Percentiles rank a stretch among this genome's conserved stretches.
phyloP scores from a whole-genome alignment of 1,284 basidiomycete genomes.

The Cutaneotrichosporon sp. region DNA sequence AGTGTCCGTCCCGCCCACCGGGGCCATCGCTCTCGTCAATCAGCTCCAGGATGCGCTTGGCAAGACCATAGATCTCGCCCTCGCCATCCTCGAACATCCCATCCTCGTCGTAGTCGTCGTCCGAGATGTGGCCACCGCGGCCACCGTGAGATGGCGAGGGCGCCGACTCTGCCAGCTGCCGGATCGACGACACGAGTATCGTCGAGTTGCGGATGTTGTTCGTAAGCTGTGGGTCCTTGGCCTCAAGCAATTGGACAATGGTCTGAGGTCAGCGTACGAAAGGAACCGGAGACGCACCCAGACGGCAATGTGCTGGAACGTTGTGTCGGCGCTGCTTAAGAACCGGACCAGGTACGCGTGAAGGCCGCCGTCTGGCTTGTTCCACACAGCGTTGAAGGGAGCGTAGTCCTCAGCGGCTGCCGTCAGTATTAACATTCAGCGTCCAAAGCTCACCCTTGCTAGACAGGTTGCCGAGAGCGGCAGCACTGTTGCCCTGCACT shows the following conservation, averaged over 20 bases:
- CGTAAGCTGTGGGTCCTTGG: constrained; percentile 85
- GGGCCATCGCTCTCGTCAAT: constrained; percentile 58
- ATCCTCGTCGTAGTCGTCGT: constrained; percentile 71
- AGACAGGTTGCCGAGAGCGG: constrained; percentile 94
- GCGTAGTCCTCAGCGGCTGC: constrained; percentile 88
- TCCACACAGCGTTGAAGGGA: constrained; percentile 98
- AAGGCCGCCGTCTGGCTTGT: constrained; percentile 94
- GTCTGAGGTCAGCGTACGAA: constrained; percentile 56
- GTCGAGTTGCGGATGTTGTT: constrained; percentile 82
- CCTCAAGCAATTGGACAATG: constrained; percentile 94
- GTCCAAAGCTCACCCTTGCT: constrained; percentile 70
- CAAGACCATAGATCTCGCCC: constrained; percentile 76
- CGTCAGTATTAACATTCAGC: not conserved
- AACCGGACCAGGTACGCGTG: constrained; percentile 94
- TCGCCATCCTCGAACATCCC: constrained; percentile 60
- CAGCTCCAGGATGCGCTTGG: constrained; percentile 79
- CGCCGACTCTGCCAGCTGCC: constrained; percentile 72
- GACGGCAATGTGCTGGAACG: constrained; percentile 99
- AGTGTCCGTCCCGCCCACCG: constrained; percentile 13
- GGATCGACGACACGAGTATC: constrained; percentile 79
- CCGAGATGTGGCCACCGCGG: constrained; percentile 47
- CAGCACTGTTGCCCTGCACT: constrained; percentile 98
- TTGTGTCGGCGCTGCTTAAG: constrained; percentile 92
- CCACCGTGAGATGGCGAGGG: constrained; percentile 61
- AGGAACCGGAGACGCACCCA: constrained; percentile 60